Evolutionary conservation across 129 eudicot genomes (phyloP).

Genomic region (Rutidosis leptorrhynchoides): DNA sequence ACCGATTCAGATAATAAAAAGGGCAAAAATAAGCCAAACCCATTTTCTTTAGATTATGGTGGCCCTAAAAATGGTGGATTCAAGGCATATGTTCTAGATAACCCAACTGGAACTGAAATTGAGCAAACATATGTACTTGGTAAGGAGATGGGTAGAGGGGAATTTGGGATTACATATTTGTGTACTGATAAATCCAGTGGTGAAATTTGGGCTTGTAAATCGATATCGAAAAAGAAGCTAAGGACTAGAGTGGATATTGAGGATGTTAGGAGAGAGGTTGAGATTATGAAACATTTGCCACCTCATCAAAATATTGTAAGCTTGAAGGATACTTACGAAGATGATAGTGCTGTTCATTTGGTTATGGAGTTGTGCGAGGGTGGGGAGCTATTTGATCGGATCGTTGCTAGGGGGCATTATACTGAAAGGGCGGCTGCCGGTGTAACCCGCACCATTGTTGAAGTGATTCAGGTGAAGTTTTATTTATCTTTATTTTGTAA

Average conservation of each 20-base stretch:
- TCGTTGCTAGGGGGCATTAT: slow-evolving; percentile 88
- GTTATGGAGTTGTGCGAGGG: slow-evolving; percentile 95
- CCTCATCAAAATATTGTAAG: slow-evolving; percentile 65
- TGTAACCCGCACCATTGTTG: slow-evolving; percentile 70
- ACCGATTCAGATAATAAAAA: slow-evolving; percentile 40
- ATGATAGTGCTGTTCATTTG: slow-evolving; percentile 71
- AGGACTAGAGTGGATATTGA: slow-evolving; percentile 79
- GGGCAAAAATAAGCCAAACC: slow-evolving; percentile 66
- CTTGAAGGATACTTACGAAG: slow-evolving; percentile 85
- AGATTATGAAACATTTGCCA: slow-evolving; percentile 82
- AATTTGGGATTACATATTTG: slow-evolving; percentile 78
- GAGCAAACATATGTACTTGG: slow-evolving; percentile 59
- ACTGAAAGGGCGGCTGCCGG: slow-evolving; percentile 86
- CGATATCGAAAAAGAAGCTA: slow-evolving; percentile 79
- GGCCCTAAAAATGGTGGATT: slow-evolving; percentile 32
- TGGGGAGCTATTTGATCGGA: slow-evolving; percentile 84
- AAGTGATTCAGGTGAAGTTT: slow-evolving; percentile 71
- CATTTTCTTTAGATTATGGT: slow-evolving; percentile 53
- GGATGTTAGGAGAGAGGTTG: slow-evolving; percentile 87
- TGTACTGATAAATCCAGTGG: slow-evolving; percentile 62
- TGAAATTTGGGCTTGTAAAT: slow-evolving; percentile 66
- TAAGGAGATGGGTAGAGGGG: slow-evolving; percentile 81
- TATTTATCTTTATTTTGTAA: slow-evolving; percentile 13
- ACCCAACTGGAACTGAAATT: slow-evolving; percentile 76
- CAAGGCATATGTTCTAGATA: slow-evolving; percentile 52